These are phyloP conservation scores for Zoysia pacifica DNA, from an alignment of 176 grass and related monocot genomes.

Conservation along the genomic window DNA sequence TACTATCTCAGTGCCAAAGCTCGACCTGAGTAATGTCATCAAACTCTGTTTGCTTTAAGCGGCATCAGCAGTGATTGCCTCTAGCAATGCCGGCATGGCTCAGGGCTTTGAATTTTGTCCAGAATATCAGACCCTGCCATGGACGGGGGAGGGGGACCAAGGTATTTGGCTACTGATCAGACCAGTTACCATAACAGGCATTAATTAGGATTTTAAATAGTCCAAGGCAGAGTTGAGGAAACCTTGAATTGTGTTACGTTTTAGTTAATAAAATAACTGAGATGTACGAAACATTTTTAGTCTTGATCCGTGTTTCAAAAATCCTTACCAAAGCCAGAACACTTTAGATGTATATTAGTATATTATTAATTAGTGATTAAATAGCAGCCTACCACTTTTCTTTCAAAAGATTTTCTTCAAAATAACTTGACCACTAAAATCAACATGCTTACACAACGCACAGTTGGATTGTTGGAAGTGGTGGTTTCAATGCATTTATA, in stretches of 20 bases:
- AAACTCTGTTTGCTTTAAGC: not conserved
- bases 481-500: not conserved
- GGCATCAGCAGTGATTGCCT: not conserved
- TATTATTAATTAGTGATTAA: not conserved
- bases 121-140: slow-evolving; percentile 7
- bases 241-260: not conserved
- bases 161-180: not conserved
- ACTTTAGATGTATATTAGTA: not conserved
- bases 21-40: not conserved
- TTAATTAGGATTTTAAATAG: slow-evolving; percentile 8
- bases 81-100: not conserved
- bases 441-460: not conserved
- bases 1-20: not conserved
- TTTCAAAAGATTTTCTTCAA: not conserved
- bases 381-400: not conserved
- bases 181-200: not conserved
- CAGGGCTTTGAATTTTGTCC: not conserved
- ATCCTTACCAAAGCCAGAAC: not conserved
- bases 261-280: not conserved
- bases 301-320: not conserved
- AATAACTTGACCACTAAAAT: not conserved
- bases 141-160: not conserved
- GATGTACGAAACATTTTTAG: not conserved
- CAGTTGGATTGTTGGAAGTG: slow-evolving; percentile 5
- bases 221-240: not conserved